Percentiles rank a stretch among this genome's conserved stretches.
These are phyloP conservation scores for Trichocladium antarcticum DNA, from an alignment of 495 filamentous ascomycete species.

Conservation along the genomic window DNA sequence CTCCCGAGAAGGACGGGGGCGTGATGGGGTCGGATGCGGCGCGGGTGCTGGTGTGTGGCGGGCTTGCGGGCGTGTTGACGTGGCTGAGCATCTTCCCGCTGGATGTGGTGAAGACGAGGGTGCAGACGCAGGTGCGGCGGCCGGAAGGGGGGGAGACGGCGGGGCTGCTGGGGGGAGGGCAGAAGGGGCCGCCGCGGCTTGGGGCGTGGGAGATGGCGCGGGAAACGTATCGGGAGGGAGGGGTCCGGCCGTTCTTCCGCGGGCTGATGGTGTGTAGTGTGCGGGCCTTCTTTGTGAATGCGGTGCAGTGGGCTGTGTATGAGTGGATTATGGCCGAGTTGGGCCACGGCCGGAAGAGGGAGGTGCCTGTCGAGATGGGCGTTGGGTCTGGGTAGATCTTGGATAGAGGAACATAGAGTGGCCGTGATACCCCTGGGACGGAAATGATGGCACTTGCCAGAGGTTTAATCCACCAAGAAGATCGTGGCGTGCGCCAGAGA, in stretches of 20 bases:
- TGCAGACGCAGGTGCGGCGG: constrained; percentile 51
- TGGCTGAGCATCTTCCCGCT: constrained; percentile 83
- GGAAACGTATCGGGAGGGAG: constrained; percentile 53
- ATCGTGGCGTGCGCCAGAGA: too few relatives aligned
- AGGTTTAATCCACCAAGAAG: too few relatives aligned
- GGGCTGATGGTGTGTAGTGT: constrained; percentile 69
- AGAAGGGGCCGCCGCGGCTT: constrained; percentile 4
- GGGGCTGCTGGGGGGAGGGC: constrained; percentile 17
- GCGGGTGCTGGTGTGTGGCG: constrained; percentile 68
- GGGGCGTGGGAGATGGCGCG: constrained; percentile 52
- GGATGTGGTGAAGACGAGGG: constrained; percentile 78
- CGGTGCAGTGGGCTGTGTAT: constrained; percentile 73
- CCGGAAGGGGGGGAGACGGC: constrained; percentile 16
- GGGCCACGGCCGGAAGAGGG: constrained; percentile 19
- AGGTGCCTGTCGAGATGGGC: neutral
- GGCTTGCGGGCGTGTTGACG: constrained; percentile 70
- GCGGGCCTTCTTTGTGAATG: constrained; percentile 78
- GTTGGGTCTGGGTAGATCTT: neutral
- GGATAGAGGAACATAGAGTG: neutral
- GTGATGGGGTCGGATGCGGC: constrained; percentile 33
- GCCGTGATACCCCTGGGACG: too few relatives aligned
- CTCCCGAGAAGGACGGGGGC: constrained; percentile 61
- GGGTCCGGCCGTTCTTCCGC: constrained; percentile 58
- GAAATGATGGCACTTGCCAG: too few relatives aligned
- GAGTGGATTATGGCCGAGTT: constrained; percentile 64